Evolutionary conservation across 352 stramenopile species (phyloP).

Genomic region (Elongisporangium prolatum): DNA sequence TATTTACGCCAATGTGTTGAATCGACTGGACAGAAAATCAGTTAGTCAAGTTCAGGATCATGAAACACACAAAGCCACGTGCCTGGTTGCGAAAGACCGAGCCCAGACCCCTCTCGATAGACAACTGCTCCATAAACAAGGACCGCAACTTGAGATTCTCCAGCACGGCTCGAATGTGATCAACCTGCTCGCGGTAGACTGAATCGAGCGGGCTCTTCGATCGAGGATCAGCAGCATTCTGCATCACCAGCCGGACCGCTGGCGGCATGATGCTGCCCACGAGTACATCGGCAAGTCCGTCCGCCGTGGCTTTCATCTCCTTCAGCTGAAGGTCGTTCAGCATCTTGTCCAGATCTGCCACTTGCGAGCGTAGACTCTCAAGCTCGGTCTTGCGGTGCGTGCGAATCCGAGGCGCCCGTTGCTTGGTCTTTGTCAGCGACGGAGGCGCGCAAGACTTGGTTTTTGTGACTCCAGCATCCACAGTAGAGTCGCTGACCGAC

Average conservation of each 20-base stretch:
- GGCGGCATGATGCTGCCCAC: background rate
- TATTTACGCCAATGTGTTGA: background rate
- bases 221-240: background rate
- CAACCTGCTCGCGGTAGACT: background rate
- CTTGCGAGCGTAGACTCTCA: background rate
- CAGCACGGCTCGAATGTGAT: background rate
- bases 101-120: background rate
- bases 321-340: background rate
- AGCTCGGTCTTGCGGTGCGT: background rate
- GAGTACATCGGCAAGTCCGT: background rate
- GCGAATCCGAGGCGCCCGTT: background rate
- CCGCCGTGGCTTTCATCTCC: background rate
- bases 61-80: background rate
- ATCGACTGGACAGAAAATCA: background rate
- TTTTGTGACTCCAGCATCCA: background rate
- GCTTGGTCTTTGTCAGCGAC: background rate
- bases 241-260: background rate
- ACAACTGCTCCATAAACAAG: background rate
- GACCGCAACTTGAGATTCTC: background rate
- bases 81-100: background rate
- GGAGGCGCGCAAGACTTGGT: too few relatives aligned
- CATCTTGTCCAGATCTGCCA: background rate
- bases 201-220: background rate
- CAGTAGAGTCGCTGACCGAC: background rate
- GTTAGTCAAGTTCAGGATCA: too few relatives aligned